Conservation (phyloP, 768 basidiomycete species). For the Asterophora parasitica region DNA sequence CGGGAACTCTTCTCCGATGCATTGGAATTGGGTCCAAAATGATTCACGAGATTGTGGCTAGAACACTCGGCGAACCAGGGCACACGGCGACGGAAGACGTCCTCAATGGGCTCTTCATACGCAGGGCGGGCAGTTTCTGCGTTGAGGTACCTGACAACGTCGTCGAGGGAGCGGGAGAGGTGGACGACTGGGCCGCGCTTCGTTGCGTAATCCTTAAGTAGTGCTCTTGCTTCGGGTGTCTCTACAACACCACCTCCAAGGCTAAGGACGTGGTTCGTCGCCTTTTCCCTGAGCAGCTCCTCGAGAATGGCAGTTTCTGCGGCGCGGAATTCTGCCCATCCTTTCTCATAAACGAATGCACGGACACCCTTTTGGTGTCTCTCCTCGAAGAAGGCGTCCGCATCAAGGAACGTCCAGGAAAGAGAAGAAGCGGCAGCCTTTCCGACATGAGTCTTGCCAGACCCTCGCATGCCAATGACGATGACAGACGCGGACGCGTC, state of each 20-base stretch:
- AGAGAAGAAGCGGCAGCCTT: constrained; percentile 69
- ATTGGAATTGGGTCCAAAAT: constrained; percentile 35
- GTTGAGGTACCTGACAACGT: constrained; percentile 77
- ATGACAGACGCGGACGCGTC: constrained; percentile 16
- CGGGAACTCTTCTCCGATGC: constrained; percentile 32
- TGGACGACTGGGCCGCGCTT: constrained; percentile 75
- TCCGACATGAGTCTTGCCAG: constrained; percentile 90
- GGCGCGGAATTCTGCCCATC: constrained; percentile 87
- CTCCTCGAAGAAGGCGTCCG: constrained; percentile 72
- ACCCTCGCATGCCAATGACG: constrained; percentile 79
- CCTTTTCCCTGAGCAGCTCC: constrained; percentile 57
- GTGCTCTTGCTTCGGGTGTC: constrained; percentile 64
- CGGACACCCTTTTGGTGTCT: constrained; percentile 59
- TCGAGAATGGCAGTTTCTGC: constrained; percentile 69
- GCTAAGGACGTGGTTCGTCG: constrained; percentile 70
- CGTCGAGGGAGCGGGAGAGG: constrained; percentile 73
- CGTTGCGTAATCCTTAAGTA: constrained; percentile 62
- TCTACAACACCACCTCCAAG: constrained; percentile 96
- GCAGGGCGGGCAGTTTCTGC: constrained; percentile 77
- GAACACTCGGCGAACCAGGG: constrained; percentile 86
- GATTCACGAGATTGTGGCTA: constrained; percentile 80
- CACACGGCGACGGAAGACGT: constrained; percentile 76
- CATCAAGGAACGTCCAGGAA: constrained; percentile 73
- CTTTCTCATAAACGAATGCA: constrained; percentile 74
- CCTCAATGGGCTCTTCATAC: constrained; percentile 81